phyloP scores from a whole-genome alignment of 345 rosid genomes.

The Populus simonii region DNA sequence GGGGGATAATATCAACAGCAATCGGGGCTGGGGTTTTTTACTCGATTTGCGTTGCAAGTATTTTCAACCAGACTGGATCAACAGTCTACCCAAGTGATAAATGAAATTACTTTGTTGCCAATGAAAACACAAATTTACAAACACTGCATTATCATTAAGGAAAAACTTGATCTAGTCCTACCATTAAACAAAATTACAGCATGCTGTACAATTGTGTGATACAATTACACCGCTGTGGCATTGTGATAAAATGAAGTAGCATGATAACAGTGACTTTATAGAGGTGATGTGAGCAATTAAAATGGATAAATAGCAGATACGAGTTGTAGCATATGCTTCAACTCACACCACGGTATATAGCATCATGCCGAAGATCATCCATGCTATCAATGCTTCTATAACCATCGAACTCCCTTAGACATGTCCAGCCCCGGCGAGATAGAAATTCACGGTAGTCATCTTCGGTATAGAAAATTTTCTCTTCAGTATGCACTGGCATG shows the following conservation, averaged over 20 bases:
- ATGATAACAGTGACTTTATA: not conserved
- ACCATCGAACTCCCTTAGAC: constrained; percentile 76
- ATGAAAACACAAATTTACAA: constrained; percentile 19
- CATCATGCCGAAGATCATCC: constrained; percentile 89
- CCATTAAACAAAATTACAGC: not conserved
- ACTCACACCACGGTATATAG: constrained; percentile 67
- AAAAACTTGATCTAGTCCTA: not conserved
- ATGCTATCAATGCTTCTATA: constrained; percentile 74
- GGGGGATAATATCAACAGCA: not conserved
- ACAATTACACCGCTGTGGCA: not conserved
- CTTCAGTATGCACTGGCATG: constrained; percentile 79
- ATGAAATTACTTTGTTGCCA: not conserved
- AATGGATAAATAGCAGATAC: not conserved
- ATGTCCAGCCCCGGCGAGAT: constrained; percentile 61
- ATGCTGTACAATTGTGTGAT: constrained; percentile 2
- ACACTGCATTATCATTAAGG: not conserved
- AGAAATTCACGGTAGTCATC: constrained; percentile 88
- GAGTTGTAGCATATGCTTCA: constrained; percentile 18
- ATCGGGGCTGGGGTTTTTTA: not conserved
- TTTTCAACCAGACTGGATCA: not conserved
- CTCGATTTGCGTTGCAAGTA: not conserved
- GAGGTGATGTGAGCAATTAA: not conserved
- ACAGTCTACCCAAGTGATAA: not conserved
- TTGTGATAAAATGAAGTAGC: not conserved
- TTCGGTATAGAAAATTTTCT: constrained; percentile 78